phyloP scores from a whole-genome alignment of 306 rosid genomes.

The Rosa persica region DNA sequence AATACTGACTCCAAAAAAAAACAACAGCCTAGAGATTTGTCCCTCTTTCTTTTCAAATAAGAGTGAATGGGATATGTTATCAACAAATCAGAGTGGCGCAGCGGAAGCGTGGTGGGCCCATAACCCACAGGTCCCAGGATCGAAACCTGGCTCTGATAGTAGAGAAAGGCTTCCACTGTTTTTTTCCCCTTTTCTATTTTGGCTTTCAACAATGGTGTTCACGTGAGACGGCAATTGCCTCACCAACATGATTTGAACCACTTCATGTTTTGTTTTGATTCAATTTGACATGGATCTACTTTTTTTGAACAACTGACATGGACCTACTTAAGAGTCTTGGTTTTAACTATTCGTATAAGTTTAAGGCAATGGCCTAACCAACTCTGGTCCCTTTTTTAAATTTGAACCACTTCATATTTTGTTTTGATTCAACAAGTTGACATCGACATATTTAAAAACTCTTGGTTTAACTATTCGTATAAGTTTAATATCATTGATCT shows the following conservation, averaged over 20 bases:
- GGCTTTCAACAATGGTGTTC: neutral
- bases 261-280: neutral
- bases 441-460: too few relatives aligned
- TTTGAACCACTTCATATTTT: too few relatives aligned
- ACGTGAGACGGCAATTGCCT: too few relatives aligned
- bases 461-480: neutral
- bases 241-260: neutral
- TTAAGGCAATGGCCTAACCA: too few relatives aligned
- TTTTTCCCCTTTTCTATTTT: too few relatives aligned
- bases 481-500: too few relatives aligned
- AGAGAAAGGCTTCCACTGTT: slow-evolving; percentile 19
- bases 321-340: neutral
- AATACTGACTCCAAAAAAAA: too few relatives aligned
- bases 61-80: accelerated
- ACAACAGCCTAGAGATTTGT: too few relatives aligned
- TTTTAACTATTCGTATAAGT: neutral
- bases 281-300: too few relatives aligned
- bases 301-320: neutral
- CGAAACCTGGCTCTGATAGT: slow-evolving; percentile 74
- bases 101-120: slow-evolving; percentile 84
- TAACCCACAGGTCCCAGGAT: slow-evolving; percentile 76
- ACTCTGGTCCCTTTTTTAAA: too few relatives aligned
- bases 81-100: slow-evolving; percentile 65
- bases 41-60: too few relatives aligned
- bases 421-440: too few relatives aligned